A percentile compares a stretch with the other conserved stretches of the same genome.
Conservation (phyloP, 495 filamentous ascomycete genomes). For the Xylaria nigripes region DNA sequence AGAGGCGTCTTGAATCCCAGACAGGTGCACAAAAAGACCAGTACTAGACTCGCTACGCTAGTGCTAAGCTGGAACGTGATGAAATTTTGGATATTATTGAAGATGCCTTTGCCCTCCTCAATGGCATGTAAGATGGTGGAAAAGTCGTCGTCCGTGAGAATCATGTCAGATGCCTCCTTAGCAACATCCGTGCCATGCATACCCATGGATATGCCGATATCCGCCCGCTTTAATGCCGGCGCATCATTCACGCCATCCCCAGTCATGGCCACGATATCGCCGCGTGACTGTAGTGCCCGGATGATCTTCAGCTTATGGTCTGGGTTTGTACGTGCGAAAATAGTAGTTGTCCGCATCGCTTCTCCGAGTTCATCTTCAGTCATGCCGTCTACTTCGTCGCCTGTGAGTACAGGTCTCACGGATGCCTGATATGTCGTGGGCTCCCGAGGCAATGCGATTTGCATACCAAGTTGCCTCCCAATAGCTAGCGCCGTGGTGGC, state of each 20-base stretch:
- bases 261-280: slow-evolving; percentile 98
- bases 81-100: slow-evolving; percentile 99
- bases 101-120: slow-evolving; percentile 97
- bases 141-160: slow-evolving; percentile 95
- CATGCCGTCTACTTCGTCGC: slow-evolving; percentile 89
- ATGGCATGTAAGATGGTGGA: slow-evolving; percentile 94
- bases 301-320: slow-evolving; percentile 99
- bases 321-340: slow-evolving; percentile 92
- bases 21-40: slow-evolving; percentile 86
- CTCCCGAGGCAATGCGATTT: slow-evolving; percentile 42
- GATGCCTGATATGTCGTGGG: slow-evolving; percentile 37
- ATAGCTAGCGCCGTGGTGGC: slow-evolving; percentile 92
- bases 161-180: slow-evolving; percentile 99
- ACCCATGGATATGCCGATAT: slow-evolving; percentile 98
- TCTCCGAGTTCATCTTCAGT: slow-evolving; percentile 70
- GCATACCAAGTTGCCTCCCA: slow-evolving; percentile 87
- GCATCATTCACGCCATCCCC: slow-evolving; percentile 98
- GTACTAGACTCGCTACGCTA: slow-evolving; percentile 82
- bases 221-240: slow-evolving; percentile 91
- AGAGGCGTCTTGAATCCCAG: slow-evolving; percentile 88
- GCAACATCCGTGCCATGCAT: slow-evolving; percentile 91
- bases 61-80: slow-evolving; percentile 97
- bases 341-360: slow-evolving; percentile 77
- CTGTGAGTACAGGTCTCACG: slow-evolving; percentile 68
- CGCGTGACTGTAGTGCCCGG: slow-evolving; percentile 78